These are phyloP conservation scores for Pigoraptor vietnamica DNA, from an alignment of 78 protist species.

Conservation along the genomic window DNA sequence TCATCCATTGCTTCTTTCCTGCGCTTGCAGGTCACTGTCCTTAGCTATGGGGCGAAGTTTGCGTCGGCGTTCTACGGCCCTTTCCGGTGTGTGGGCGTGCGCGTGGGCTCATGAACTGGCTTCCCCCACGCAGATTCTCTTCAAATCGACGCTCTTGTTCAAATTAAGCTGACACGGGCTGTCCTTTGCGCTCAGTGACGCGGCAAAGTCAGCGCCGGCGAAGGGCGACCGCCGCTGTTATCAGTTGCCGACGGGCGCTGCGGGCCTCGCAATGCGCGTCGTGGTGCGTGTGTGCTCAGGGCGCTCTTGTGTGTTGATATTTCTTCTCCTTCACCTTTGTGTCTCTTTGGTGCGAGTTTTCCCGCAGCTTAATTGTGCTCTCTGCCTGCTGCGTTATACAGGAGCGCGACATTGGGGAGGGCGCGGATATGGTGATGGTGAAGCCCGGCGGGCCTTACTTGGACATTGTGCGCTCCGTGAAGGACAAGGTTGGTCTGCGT, in stretches of 20 bases:
- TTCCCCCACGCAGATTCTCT: neutral
- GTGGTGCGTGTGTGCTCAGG: neutral
- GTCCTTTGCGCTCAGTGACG: too few relatives aligned
- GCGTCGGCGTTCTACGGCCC: conserved; percentile 87
- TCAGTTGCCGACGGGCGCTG: conserved; percentile 75
- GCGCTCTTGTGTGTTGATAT: too few relatives aligned
- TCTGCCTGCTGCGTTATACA: neutral
- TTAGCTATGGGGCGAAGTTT: conserved; percentile 81
- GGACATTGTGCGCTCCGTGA: conserved; percentile 61
- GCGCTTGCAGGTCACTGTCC: conserved; percentile 55
- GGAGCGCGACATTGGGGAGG: conserved; percentile 62
- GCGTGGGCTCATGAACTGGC: neutral
- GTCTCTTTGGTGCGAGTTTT: too few relatives aligned
- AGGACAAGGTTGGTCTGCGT: conserved; percentile 4
- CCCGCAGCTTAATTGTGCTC: neutral
- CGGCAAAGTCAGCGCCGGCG: conserved; percentile 42
- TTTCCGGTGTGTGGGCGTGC: conserved; percentile 31
- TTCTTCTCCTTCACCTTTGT: too few relatives aligned
- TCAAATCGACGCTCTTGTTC: too few relatives aligned
- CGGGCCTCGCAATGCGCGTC: conserved; percentile 65
- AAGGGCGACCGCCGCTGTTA: conserved; percentile 72
- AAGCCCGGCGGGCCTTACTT: conserved; percentile 83
- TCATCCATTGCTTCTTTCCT: too few relatives aligned
- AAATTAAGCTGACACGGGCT: too few relatives aligned
- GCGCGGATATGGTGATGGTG: conserved; percentile 88